These are phyloP conservation scores for Calendula officinalis DNA, from an alignment of 129 eudicot species.

Conservation along the genomic window DNA sequence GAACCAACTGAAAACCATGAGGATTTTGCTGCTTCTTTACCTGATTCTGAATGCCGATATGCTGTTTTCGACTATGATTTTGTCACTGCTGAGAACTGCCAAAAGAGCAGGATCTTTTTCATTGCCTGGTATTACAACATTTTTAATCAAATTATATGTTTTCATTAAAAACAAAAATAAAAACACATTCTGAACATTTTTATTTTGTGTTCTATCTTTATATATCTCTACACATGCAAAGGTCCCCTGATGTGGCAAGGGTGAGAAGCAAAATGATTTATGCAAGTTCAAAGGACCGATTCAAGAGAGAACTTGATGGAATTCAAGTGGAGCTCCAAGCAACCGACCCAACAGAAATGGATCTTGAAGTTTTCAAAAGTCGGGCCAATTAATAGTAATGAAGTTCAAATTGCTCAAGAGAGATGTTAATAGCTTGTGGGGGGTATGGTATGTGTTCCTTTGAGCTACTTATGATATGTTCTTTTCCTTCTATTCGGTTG, in stretches of 20 bases:
- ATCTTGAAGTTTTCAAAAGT: conserved; percentile 51
- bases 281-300: conserved; percentile 50
- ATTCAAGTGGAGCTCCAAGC: conserved; percentile 66
- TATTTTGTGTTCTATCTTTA: not conserved
- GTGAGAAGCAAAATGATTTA: conserved; percentile 45
- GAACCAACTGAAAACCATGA: conserved; percentile 36
- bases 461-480: conserved; percentile 30
- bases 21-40: conserved; percentile 35
- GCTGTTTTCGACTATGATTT: conserved; percentile 41
- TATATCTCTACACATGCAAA: conserved; percentile 16
- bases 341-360: conserved; percentile 58
- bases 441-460: conserved; percentile 23
- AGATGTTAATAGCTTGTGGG: conserved; percentile 37
- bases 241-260: conserved; percentile 44
- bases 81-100: conserved; percentile 42
- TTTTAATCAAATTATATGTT: not conserved
- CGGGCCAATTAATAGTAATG: conserved; percentile 36
- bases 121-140: conserved; percentile 34
- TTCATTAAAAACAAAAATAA: no score
- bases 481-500: not conserved
- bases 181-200: no score
- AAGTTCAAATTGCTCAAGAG: conserved; percentile 7
- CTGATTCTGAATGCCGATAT: conserved; percentile 37
- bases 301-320: conserved; percentile 72
- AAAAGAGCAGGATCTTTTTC: conserved; percentile 47